Conservation (phyloP, 345 rosid genomes). For the Murraya paniculata region DNA sequence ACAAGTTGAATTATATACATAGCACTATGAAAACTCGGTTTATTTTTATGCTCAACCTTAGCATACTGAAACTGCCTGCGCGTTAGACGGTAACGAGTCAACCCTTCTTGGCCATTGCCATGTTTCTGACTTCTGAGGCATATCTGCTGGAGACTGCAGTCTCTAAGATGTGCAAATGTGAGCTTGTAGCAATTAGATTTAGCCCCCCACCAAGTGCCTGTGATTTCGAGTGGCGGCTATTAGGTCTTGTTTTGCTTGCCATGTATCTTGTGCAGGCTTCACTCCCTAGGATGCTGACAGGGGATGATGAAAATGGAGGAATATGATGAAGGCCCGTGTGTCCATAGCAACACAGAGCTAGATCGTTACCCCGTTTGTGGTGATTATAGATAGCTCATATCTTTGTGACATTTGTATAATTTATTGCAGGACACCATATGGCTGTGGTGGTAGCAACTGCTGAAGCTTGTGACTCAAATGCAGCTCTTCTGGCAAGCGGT, state of each 20-base stretch:
- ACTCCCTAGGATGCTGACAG: background rate
- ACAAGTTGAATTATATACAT: background rate
- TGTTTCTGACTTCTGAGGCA: background rate
- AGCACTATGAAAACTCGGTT: background rate
- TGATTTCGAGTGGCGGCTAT: background rate
- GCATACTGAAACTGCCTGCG: background rate
- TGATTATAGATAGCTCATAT: background rate
- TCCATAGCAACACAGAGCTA: conserved; percentile 1
- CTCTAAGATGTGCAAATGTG: background rate
- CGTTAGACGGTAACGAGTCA: background rate
- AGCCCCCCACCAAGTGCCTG: background rate
- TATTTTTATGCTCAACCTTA: background rate
- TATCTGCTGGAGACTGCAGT: background rate
- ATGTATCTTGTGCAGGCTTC: background rate
- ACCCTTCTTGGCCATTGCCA: background rate
- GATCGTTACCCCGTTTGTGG: background rate
- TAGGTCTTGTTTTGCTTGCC: background rate
- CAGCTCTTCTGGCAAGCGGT: conserved; percentile 49
- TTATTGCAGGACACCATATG: conserved; percentile 34
- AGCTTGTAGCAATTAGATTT: background rate
- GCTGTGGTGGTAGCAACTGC: conserved; percentile 62
- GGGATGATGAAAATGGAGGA: background rate
- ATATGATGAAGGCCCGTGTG: background rate
- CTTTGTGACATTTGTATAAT: background rate
- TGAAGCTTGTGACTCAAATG: conserved; percentile 80